Conservation (phyloP, 306 rosid species). For the Quercus aquifolioides region DNA sequence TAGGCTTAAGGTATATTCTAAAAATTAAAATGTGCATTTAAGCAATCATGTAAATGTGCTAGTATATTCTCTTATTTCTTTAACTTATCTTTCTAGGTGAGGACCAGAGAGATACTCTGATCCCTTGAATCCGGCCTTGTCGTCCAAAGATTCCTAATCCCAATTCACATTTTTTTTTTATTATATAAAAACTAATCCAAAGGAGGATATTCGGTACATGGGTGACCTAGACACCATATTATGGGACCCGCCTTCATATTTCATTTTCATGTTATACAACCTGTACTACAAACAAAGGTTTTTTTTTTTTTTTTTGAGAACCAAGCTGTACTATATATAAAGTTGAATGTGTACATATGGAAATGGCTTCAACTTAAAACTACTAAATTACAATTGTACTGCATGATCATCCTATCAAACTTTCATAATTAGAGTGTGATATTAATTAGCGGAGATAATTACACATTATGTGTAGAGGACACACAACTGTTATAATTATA, state of each 20-base stretch:
- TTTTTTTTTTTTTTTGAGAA: too few relatives aligned
- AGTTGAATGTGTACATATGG: neutral
- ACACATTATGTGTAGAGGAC: too few relatives aligned
- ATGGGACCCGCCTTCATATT: neutral
- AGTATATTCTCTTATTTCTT: slow-evolving; percentile 48
- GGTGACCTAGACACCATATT: neutral
- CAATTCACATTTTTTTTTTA: neutral
- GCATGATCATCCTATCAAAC: too few relatives aligned
- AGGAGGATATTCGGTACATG: slow-evolving; percentile 19
- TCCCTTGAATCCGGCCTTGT: slow-evolving; percentile 36
- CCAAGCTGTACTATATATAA: too few relatives aligned
- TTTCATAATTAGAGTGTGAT: too few relatives aligned
- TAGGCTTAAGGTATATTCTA: slow-evolving; percentile 19
- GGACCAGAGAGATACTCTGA: slow-evolving; percentile 21
- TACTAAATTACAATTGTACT: too few relatives aligned
- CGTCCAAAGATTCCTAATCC: slow-evolving; percentile 33
- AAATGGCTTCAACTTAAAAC: neutral
- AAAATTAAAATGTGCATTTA: neutral
- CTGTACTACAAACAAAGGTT: neutral
- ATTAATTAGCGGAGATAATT: too few relatives aligned
- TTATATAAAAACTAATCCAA: neutral
- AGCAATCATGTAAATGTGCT: slow-evolving; percentile 29
- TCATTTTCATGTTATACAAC: neutral
- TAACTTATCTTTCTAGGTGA: slow-evolving; percentile 39
- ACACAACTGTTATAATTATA: too few relatives aligned